Conservation (phyloP, 805 yeast species). For the Scheffersomyces coipomensis region DNA sequence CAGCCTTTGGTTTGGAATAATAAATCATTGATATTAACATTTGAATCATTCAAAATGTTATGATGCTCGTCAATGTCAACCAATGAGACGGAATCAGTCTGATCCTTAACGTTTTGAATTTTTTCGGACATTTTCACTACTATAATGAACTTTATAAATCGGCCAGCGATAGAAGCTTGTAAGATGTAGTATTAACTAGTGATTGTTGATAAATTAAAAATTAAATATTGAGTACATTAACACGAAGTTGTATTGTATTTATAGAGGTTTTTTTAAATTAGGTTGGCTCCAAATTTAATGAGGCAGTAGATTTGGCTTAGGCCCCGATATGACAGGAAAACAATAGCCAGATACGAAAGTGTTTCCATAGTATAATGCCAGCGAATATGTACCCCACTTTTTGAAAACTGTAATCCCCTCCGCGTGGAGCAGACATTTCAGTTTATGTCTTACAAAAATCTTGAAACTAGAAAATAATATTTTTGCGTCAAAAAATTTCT, state of each 20-base stretch:
- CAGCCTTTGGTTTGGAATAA: too few relatives aligned
- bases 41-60: too few relatives aligned
- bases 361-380: not conserved
- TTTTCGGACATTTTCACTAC: not conserved
- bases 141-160: not conserved
- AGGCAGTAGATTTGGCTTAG: not conserved
- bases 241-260: not conserved
- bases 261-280: too few relatives aligned
- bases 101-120: slow-evolving; percentile 1
- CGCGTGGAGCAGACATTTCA: too few relatives aligned
- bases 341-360: not conserved
- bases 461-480: too few relatives aligned
- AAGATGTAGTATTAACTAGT: not conserved
- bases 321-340: not conserved
- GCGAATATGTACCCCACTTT: not conserved
- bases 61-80: too few relatives aligned
- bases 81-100: slow-evolving; percentile 3
- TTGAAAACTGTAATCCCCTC: not conserved
- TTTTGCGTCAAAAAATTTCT: too few relatives aligned
- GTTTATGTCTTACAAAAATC: too few relatives aligned
- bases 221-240: not conserved
- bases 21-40: too few relatives aligned
- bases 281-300: not conserved
- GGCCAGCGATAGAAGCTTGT: slow-evolving; percentile 6
- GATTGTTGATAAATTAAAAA: not conserved